Conservation (phyloP, 2,329 filamentous ascomycete species). For the Fusarium sulawesiense region DNA sequence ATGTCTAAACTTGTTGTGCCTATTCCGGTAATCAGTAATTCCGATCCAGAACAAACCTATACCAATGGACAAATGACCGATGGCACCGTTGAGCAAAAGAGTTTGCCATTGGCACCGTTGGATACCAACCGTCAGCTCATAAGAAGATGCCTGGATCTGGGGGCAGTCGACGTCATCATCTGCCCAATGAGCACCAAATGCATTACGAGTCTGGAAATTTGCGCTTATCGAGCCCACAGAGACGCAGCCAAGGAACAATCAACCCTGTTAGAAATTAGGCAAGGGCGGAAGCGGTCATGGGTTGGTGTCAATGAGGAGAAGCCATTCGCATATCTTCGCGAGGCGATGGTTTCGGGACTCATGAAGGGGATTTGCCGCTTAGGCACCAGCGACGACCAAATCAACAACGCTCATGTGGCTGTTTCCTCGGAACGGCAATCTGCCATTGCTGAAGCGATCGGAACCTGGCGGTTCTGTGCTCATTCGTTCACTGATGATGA, state of each 20-base stretch:
- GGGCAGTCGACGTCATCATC: slow-evolving; percentile 85
- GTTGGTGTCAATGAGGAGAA: slow-evolving; percentile 87
- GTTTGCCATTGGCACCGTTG: slow-evolving; percentile 43
- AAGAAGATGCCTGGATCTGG: slow-evolving; percentile 82
- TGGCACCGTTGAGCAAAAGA: slow-evolving; percentile 53
- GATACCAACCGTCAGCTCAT: slow-evolving; percentile 59
- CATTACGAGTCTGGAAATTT: slow-evolving; percentile 80
- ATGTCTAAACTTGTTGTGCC: slow-evolving; percentile 68
- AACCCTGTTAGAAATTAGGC: slow-evolving; percentile 76
- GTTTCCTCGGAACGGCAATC: slow-evolving; percentile 74
- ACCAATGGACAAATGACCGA: slow-evolving; percentile 52
- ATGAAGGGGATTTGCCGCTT: slow-evolving; percentile 90
- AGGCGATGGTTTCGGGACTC: slow-evolving; percentile 91
- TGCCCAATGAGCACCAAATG: slow-evolving; percentile 81
- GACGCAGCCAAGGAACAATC: slow-evolving; percentile 79
- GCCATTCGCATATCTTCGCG: slow-evolving; percentile 88
- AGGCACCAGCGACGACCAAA: slow-evolving; percentile 70
- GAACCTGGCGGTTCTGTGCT: slow-evolving; percentile 87
- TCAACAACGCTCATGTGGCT: slow-evolving; percentile 73
- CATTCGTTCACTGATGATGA: slow-evolving; percentile 93
- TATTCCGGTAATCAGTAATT: slow-evolving; percentile 63
- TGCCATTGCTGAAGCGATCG: slow-evolving; percentile 75
- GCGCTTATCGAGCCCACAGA: slow-evolving; percentile 85
- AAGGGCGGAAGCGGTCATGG: slow-evolving; percentile 88
- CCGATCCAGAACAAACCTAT: slow-evolving; percentile 45